Evolutionary conservation across 139 green algal species (phyloP).

Genomic region (Tetratostichococcus sp.): DNA sequence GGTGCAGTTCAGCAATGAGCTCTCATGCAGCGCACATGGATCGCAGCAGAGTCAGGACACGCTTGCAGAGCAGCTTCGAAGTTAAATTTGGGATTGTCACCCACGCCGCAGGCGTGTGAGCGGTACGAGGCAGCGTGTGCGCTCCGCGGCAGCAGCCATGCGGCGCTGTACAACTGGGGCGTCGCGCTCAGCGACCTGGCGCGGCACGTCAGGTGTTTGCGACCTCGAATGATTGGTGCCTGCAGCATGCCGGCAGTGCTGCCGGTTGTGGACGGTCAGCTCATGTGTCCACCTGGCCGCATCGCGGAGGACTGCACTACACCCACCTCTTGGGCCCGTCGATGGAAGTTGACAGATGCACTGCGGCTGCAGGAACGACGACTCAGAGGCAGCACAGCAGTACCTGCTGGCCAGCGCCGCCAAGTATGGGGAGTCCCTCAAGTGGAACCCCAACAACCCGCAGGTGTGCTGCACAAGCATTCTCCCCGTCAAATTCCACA

Average conservation of each 20-base stretch:
- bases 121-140: constrained; percentile 42
- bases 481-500: neutral
- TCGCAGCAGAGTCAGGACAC: too few relatives aligned
- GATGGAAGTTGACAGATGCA: too few relatives aligned
- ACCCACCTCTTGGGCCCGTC: too few relatives aligned
- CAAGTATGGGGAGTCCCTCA: constrained; percentile 62
- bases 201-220: constrained; percentile 17
- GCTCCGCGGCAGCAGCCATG: constrained; percentile 28
- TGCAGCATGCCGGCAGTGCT: too few relatives aligned
- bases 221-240: too few relatives aligned
- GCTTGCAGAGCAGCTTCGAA: too few relatives aligned
- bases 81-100: too few relatives aligned
- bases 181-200: constrained; percentile 72
- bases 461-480: too few relatives aligned
- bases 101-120: constrained; percentile 45
- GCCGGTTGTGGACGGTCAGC: too few relatives aligned
- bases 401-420: constrained; percentile 43
- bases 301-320: too few relatives aligned
- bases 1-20: constrained; percentile 8
- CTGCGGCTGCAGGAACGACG: neutral
- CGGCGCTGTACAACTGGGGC: constrained; percentile 73
- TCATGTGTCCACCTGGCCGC: constrained; percentile 1
- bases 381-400: neutral
- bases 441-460: constrained; percentile 52
- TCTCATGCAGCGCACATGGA: too few relatives aligned